Evolutionary conservation across 495 filamentous ascomycete genomes (phyloP).

Genomic region (Gamarada debralockiae): DNA sequence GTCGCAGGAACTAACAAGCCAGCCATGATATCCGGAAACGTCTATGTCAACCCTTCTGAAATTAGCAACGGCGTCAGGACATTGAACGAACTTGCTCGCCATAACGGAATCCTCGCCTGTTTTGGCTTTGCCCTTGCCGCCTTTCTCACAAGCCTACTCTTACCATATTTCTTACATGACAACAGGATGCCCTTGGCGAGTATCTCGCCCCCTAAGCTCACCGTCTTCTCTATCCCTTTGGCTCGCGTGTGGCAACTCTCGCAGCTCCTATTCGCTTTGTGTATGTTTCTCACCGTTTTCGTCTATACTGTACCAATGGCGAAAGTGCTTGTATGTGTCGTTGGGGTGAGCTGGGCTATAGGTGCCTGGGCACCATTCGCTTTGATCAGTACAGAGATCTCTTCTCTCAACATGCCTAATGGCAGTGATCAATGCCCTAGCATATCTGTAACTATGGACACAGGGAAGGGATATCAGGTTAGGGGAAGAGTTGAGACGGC

Average conservation of each 20-base stretch:
- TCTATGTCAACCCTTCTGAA: background rate
- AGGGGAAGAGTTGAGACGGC: too few species aligned
- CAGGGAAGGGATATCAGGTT: too few species aligned
- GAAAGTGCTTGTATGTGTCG: background rate
- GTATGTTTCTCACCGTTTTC: background rate
- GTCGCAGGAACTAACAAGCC: background rate
- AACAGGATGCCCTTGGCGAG: background rate
- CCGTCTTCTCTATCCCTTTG: background rate
- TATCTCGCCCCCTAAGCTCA: background rate
- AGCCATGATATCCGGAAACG: background rate
- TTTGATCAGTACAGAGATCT: background rate
- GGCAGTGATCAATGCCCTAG: too few species aligned
- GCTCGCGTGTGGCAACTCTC: background rate
- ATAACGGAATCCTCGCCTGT: too few species aligned
- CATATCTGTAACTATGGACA: too few species aligned
- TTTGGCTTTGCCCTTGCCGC: background rate
- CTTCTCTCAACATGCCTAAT: too few species aligned
- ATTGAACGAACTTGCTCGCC: too few species aligned
- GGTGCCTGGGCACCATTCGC: background rate
- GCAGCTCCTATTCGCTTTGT: background rate
- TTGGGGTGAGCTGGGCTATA: background rate
- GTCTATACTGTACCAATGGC: background rate
- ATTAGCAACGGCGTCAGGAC: background rate
- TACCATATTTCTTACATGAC: background rate
- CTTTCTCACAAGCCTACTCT: background rate